Evolutionary conservation across 129 eudicot species (phyloP).

Genomic region (Flaveria trinervia): DNA sequence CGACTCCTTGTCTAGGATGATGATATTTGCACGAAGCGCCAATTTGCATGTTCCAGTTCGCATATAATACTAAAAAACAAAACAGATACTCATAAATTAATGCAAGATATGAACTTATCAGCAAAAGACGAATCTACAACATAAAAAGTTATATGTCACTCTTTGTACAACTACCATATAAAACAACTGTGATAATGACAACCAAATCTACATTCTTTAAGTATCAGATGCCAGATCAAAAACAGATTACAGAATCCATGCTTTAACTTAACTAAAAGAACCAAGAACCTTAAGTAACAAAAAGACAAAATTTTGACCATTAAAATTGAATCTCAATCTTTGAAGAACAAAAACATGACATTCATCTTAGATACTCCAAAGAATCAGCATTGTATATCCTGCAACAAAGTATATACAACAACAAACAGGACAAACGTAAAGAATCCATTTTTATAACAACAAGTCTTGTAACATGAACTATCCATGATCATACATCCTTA

Average conservation of each 20-base stretch:
- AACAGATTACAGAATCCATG: conserved; percentile 25
- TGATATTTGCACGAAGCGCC: conserved; percentile 94
- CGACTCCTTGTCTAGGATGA: conserved; percentile 86
- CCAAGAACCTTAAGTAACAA: conserved; percentile 1
- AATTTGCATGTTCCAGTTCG: conserved; percentile 88
- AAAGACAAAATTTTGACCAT: conserved; percentile 21
- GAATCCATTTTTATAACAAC: too few relatives aligned
- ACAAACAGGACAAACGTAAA: too few relatives aligned
- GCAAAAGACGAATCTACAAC: neutral
- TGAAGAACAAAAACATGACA: neutral
- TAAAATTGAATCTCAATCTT: conserved; percentile 18
- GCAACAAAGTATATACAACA: too few relatives aligned
- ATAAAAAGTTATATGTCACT: neutral
- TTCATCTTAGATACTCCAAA: too few relatives aligned
- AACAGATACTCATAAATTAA: neutral
- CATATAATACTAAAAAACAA: conserved; percentile 66
- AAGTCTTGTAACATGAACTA: neutral
- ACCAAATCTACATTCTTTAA: conserved; percentile 15
- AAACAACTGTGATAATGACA: conserved; percentile 13
- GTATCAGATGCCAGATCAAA: conserved; percentile 7
- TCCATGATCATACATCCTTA: neutral
- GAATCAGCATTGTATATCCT: too few relatives aligned
- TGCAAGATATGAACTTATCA: conserved; percentile 1
- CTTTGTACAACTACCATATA: neutral
- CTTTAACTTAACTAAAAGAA: neutral